phyloP scores from a whole-genome alignment of 1,139 yeast genomes.

The Blastobotrys apis region DNA sequence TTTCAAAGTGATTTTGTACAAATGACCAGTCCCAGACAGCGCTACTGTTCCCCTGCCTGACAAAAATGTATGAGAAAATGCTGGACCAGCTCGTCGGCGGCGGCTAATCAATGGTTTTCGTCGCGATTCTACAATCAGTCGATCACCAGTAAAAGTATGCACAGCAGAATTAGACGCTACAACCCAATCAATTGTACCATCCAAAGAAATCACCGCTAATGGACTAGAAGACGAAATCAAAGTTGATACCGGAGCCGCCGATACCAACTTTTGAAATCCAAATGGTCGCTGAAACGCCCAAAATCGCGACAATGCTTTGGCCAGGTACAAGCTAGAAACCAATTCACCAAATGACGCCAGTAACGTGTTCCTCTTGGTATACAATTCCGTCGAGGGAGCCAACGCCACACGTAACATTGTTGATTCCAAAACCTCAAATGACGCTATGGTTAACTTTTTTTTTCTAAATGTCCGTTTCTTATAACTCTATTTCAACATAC shows the following conservation, averaged over 20 bases:
- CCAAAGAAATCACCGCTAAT: constrained; percentile 36
- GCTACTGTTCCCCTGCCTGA: constrained; percentile 40
- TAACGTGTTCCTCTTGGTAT: constrained; percentile 42
- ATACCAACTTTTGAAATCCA: constrained; percentile 20
- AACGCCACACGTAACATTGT: constrained; percentile 44
- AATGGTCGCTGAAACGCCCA: constrained; percentile 19
- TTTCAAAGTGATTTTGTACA: constrained; percentile 32
- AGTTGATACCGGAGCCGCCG: constrained; percentile 21
- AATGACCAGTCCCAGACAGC: constrained; percentile 32
- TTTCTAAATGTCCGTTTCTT: no score
- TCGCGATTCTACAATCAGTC: constrained; percentile 27
- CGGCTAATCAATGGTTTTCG: constrained; percentile 21
- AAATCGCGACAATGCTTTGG: constrained; percentile 15
- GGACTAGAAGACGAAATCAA: constrained; percentile 20
- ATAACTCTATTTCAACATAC: neutral
- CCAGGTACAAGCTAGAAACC: constrained; percentile 20
- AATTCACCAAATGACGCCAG: constrained; percentile 39
- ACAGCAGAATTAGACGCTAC: constrained; percentile 24
- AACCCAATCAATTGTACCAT: constrained; percentile 39
- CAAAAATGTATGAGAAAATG: constrained; percentile 29
- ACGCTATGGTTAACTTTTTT: no score
- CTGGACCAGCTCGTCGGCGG: constrained; percentile 24
- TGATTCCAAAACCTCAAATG: constrained; percentile 19
- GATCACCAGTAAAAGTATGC: constrained; percentile 31
- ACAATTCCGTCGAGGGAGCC: constrained; percentile 48